phyloP scores from a whole-genome alignment of 2,329 filamentous ascomycete genomes.

The Rhinocladiella similis region DNA sequence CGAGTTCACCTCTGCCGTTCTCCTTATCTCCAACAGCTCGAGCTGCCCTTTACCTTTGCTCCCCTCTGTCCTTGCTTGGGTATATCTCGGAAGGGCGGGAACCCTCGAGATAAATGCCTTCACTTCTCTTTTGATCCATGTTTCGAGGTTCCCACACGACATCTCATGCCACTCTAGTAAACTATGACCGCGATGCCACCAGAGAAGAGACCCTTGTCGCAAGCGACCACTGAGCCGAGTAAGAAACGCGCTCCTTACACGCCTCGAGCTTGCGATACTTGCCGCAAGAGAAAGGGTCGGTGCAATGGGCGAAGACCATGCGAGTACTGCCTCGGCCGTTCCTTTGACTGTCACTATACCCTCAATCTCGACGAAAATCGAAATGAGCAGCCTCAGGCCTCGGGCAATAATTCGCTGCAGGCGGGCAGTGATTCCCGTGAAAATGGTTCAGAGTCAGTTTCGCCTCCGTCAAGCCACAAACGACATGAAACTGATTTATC shows the following conservation, averaged over 20 bases:
- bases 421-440: too few relatives aligned
- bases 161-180: background rate
- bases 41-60: too few relatives aligned
- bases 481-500: too few relatives aligned
- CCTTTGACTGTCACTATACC: background rate
- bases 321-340: slow-evolving; percentile 1
- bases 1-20: too few relatives aligned
- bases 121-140: too few relatives aligned
- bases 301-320: background rate
- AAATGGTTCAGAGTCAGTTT: too few relatives aligned
- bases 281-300: background rate
- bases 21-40: too few relatives aligned
- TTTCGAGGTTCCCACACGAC: background rate
- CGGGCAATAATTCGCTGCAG: background rate
- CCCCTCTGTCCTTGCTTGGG: too few relatives aligned
- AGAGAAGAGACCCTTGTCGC: background rate
- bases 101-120: too few relatives aligned
- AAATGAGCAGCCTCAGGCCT: background rate
- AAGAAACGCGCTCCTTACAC: slow-evolving; percentile 1
- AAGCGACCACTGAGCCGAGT: background rate
- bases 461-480: too few relatives aligned
- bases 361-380: background rate
- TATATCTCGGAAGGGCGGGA: too few relatives aligned
- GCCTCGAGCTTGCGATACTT: slow-evolving; percentile 1
- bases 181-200: background rate